Conservation (phyloP, 768 basidiomycete genomes). For the Boletus subparvulus region DNA sequence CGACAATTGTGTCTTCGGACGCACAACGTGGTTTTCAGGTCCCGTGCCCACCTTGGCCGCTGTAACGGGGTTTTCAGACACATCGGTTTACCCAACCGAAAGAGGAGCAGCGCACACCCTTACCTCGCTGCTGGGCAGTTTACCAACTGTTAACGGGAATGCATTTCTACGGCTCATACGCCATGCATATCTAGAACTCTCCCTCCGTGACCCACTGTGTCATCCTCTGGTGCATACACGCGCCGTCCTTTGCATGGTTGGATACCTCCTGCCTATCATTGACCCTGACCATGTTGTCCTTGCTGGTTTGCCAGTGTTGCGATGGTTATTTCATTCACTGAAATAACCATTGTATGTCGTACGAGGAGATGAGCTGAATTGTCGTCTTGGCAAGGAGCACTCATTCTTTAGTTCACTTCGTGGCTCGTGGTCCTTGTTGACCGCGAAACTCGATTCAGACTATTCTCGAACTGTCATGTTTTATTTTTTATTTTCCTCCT, state of each 20-base stretch:
- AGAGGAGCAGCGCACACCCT: no score
- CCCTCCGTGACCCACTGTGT: not conserved
- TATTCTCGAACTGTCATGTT: conserved; percentile 21
- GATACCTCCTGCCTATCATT: no score
- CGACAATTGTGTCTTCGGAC: conserved; percentile 13
- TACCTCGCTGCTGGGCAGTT: no score
- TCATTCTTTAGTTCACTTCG: conserved; percentile 32
- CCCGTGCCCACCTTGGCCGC: not conserved
- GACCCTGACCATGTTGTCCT: conserved; percentile 3
- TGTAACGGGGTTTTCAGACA: conserved; percentile 4
- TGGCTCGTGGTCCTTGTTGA: conserved; percentile 17
- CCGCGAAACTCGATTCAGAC: conserved; percentile 36
- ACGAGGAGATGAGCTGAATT: conserved; percentile 16
- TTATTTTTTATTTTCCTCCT: not conserved
- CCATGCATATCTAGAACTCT: not conserved
- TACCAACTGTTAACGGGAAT: no score
- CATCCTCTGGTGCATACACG: conserved; percentile 7
- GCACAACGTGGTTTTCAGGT: conserved; percentile 7
- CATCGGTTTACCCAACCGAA: not conserved
- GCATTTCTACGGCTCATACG: not conserved
- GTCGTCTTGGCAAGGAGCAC: not conserved
- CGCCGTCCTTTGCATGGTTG: not conserved
- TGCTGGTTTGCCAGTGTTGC: conserved; percentile 11
- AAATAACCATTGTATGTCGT: conserved; percentile 2
- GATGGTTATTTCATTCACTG: not conserved